These are phyloP conservation scores for Apiosordaria backusii DNA, from an alignment of 495 filamentous ascomycete species.

Conservation along the genomic window DNA sequence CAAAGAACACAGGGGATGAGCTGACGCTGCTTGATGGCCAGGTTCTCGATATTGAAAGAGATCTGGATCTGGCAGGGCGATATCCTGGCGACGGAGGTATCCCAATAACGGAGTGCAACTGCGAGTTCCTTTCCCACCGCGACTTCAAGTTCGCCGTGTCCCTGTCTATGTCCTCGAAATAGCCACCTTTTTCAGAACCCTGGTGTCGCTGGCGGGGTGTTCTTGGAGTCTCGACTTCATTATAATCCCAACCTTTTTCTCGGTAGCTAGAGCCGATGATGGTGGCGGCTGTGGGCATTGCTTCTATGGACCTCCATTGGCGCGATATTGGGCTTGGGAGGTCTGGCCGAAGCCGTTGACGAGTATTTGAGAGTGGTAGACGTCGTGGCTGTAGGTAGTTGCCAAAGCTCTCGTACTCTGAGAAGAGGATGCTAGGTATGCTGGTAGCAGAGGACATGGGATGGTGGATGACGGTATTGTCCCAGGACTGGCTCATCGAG, in stretches of 20 bases:
- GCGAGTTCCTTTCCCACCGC: neutral
- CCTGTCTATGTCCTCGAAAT: neutral
- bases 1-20: no score
- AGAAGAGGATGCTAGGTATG: slow-evolving; percentile 47
- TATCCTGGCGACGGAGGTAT: neutral
- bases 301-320: neutral
- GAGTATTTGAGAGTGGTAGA: neutral
- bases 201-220: slow-evolving; percentile 2
- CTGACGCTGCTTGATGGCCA: no score
- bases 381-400: slow-evolving; percentile 13
- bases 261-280: neutral
- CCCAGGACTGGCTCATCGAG: slow-evolving; percentile 42
- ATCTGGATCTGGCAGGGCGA: no score
- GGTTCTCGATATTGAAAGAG: no score
- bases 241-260: neutral
- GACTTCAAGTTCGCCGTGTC: neutral
- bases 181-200: slow-evolving; percentile 2
- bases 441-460: slow-evolving; percentile 37
- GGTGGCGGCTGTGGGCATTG: neutral
- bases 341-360: slow-evolving; percentile 1
- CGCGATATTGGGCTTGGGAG: neutral
- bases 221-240: slow-evolving; percentile 4
- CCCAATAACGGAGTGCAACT: neutral
- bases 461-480: slow-evolving; percentile 39
- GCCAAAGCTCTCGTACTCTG: slow-evolving; percentile 52